Evolutionary conservation across 2,329 filamentous ascomycete genomes (phyloP).

Genomic region (Arthrobotrys sinensis): DNA sequence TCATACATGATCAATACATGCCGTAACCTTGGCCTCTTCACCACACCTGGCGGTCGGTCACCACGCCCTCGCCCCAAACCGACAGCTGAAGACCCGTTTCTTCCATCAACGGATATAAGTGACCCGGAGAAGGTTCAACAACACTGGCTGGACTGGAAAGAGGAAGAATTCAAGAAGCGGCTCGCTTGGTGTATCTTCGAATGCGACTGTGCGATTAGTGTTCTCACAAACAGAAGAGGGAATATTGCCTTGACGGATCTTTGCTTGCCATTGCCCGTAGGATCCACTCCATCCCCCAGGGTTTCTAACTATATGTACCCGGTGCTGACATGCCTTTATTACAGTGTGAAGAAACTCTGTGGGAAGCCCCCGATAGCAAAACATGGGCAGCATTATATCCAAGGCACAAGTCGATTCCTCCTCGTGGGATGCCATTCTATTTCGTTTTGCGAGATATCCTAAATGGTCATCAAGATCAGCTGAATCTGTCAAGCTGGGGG

Average conservation of each 20-base stretch:
- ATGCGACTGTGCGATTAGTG: slow-evolving; percentile 64
- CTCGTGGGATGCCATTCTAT: slow-evolving; percentile 63
- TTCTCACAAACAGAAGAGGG: slow-evolving; percentile 64
- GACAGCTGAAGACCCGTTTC: slow-evolving; percentile 54
- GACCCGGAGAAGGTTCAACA: slow-evolving; percentile 62
- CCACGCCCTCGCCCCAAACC: slow-evolving; percentile 36
- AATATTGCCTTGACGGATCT: slow-evolving; percentile 64
- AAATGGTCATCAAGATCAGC: slow-evolving; percentile 61
- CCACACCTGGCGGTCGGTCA: slow-evolving; percentile 41
- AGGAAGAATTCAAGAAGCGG: slow-evolving; percentile 63
- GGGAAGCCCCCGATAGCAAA: slow-evolving; percentile 63
- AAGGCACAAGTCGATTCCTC: slow-evolving; percentile 49
- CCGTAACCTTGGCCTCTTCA: slow-evolving; percentile 64
- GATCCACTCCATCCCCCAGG: not conserved
- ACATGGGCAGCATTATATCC: slow-evolving; percentile 62
- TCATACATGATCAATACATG: slow-evolving; percentile 64
- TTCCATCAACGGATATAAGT: slow-evolving; percentile 38
- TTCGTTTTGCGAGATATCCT: slow-evolving; percentile 63
- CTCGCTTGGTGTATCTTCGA: slow-evolving; percentile 64
- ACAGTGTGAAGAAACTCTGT: slow-evolving; percentile 63
- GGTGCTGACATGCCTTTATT: slow-evolving; percentile 3
- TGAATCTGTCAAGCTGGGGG: slow-evolving; percentile 63
- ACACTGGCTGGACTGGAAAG: slow-evolving; percentile 63
- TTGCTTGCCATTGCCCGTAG: slow-evolving; percentile 62
- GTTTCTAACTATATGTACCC: not conserved